Base-by-base conservation (phyloP, 495 filamentous ascomycete species). In the Xylaria curta region DNA sequence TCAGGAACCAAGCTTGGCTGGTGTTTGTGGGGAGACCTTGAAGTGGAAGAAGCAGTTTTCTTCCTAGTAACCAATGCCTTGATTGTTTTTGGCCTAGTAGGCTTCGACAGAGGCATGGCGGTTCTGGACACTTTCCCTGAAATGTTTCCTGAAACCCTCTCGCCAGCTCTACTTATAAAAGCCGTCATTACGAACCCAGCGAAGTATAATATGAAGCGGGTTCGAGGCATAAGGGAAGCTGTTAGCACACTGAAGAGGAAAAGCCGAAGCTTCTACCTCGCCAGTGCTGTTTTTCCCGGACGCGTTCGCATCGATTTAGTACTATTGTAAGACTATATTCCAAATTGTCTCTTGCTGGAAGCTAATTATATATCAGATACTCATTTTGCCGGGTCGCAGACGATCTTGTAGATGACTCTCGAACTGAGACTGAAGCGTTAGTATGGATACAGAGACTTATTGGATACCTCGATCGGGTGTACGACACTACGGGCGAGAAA, bases 321-420 rank as follows among this genome's bases (percentile, higher is more conserved):
- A 42, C 78, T 91, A 24, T 77, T 93, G 79, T 88, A 69, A 76
- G 86, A 73, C 40, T 2, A 26, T 5, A 28, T 42, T 24, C 3
- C 4, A 49, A 5, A n/a, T 38, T 21, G 12, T 60, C 28, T 51
- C 31, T 42, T 70, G 60, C 58, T 73, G 53, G 62, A 8, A n/a
- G 36, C 71, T 81, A 73, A 80, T 54, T 0, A 10, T 13, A 47
- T 54, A 26, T 36, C 31, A 88, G 87, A 31, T 93, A 92, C 78
- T 90, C 90, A 0, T 92, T 92, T 74, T 93, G 90, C 72, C 87
- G 91, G 19, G 86, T 92, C 0, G 89, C 89, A 17, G 91, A 92
- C 77, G 90, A 92, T 67, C 79, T 93, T 4, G 83, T 93, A 17
- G 91, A 93, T 71, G 83, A 89, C 67, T 85, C 89, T 15, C 71